Percentiles rank a stretch among this genome's conserved stretches.
Conservation (phyloP, 2,329 filamentous ascomycete species). For the Phoma herbarum region DNA sequence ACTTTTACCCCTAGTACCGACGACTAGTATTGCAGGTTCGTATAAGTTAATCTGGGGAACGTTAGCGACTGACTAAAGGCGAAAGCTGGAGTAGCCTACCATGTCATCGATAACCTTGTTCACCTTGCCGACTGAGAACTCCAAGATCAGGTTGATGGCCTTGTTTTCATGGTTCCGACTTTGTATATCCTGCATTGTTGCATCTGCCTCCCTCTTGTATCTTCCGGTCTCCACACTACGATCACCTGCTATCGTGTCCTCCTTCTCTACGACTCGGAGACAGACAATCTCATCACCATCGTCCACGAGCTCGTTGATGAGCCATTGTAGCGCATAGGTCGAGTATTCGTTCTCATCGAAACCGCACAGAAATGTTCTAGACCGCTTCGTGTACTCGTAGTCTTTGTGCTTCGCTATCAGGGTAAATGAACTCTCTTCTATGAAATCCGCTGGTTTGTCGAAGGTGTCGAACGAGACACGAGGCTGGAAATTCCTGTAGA, state of each 20-base stretch:
- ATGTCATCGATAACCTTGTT: constrained; percentile 90
- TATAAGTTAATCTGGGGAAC: constrained; percentile 80
- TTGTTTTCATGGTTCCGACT: constrained; percentile 82
- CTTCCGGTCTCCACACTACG: constrained; percentile 69
- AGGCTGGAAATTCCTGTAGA: constrained; percentile 66
- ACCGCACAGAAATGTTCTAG: constrained; percentile 88
- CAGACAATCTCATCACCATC: constrained; percentile 95
- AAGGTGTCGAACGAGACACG: constrained; percentile 81
- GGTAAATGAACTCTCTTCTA: constrained; percentile 70
- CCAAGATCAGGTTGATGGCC: constrained; percentile 84
- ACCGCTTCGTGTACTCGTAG: constrained; percentile 80
- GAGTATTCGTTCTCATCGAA: constrained; percentile 92
- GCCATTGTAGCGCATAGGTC: constrained; percentile 90
- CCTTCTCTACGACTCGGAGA: constrained; percentile 85
- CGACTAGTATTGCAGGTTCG: constrained; percentile 88
- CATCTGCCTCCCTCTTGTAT: constrained; percentile 79
- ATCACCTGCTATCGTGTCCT: constrained; percentile 72
- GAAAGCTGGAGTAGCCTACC: constrained; percentile 59
- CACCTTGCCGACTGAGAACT: constrained; percentile 88
- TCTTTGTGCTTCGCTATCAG: constrained; percentile 86
- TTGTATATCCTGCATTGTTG: constrained; percentile 78
- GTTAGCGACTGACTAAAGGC: constrained; percentile 17
- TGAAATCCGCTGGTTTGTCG: constrained; percentile 71
- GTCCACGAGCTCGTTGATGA: constrained; percentile 89
- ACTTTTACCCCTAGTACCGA: constrained; percentile 85